Evolutionary conservation across 2,329 filamentous ascomycete species (phyloP), one percentile per base, ranked within the genome.

Genomic region (Sclerotinia trifoliorum): DNA sequence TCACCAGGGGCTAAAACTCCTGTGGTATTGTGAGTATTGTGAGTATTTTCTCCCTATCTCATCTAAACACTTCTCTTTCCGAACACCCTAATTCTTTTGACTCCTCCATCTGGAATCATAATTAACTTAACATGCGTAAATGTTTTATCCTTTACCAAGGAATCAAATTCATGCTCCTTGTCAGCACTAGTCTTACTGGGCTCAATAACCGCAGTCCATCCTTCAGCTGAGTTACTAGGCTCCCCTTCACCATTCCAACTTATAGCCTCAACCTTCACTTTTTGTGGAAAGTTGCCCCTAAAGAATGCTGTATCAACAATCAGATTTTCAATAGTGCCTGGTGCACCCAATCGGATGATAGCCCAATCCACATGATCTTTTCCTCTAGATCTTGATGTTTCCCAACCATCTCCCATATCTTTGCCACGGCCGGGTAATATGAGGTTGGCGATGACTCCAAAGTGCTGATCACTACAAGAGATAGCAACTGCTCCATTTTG

Each of bases 61-160:
- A 29, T 44, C 35, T 73, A 75, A 55, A 70, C 46, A 57, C 69
- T 72, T 52, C 88, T 83, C 76, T 84, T 88, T 2, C 90, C 92
- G 78, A 91, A 88, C 2, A 94, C 87, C 57, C 93, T 86, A 72
- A 97, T 85, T 72, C 94, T 84, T 86, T 96, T 97, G 3, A 97
- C 91, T 32, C 94, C 94, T 46, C 94, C 94, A 79, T 98, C 94
- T 0, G 94, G 94, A 73, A 97, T 92, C 78, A 97, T 95, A 10
- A 76, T 67, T 52, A 98, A 83, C 84, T 96, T 97, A 29, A 94
- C 88, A 80, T 95, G 93, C 17, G 90, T 93, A 75, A 92, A 91
- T 2, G 83, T 80, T 77, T 82, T 84, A 49, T 87, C 86, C 73
- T 83, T 81, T 24, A 87, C 81, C 68, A 83, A 75, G 66, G 81